These are phyloP conservation scores for Pythium monospermum DNA, from an alignment of 352 stramenopile species.

Conservation along the genomic window DNA sequence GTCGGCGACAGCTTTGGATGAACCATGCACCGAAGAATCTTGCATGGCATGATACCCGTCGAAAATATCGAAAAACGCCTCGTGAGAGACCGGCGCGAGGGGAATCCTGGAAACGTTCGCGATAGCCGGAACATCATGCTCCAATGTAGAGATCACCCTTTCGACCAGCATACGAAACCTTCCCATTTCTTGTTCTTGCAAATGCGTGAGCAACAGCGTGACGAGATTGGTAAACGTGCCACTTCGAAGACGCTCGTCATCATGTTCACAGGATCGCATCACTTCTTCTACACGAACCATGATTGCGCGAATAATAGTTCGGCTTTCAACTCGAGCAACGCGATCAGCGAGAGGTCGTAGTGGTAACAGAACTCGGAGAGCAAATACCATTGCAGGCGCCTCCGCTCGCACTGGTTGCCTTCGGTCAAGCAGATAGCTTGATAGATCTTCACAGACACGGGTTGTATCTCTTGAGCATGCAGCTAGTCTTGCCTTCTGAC, in stretches of 20 bases:
- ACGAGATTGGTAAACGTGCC: not conserved
- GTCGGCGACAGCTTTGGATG: not conserved
- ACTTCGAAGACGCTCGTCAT: not conserved
- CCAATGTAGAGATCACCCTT: not conserved
- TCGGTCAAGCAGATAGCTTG: slow-evolving; percentile 10
- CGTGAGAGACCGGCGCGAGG: not conserved
- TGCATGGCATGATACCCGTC: slow-evolving; percentile 3
- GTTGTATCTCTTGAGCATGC: not conserved
- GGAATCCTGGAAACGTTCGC: not conserved
- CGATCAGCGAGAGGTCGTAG: slow-evolving; percentile 15
- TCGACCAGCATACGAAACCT: not conserved
- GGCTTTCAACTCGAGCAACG: slow-evolving; percentile 13
- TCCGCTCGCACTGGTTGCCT: not conserved
- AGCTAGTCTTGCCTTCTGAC: too few species aligned
- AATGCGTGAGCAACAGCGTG: slow-evolving; percentile 9
- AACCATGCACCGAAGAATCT: not conserved
- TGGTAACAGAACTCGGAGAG: slow-evolving; percentile 18
- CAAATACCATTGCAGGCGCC: slow-evolving; percentile 2
- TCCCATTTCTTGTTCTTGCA: not conserved
- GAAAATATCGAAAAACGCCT: slow-evolving; percentile 3
- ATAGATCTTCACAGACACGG: slow-evolving; percentile 7
- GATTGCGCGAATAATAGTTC: slow-evolving; percentile 16
- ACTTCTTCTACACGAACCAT: slow-evolving; percentile 21
- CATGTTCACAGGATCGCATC: slow-evolving; percentile 5
- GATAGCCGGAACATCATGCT: not conserved